phyloP scores from a whole-genome alignment of 2,329 filamentous ascomycete genomes.

The Neonectria magnoliae region DNA sequence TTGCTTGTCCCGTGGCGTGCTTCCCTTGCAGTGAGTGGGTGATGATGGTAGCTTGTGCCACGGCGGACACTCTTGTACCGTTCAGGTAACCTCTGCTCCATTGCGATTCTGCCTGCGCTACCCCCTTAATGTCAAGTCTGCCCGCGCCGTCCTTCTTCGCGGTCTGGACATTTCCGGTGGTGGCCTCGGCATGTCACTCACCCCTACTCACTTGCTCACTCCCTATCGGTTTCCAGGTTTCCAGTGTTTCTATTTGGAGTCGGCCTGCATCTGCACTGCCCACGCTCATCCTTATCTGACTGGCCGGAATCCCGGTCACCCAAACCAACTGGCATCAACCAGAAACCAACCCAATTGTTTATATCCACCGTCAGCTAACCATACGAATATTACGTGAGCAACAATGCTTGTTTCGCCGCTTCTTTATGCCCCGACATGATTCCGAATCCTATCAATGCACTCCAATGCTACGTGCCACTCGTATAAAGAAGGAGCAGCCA shows the following conservation, averaged over 20 bases:
- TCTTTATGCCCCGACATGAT: background rate
- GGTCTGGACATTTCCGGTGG: too few relatives aligned
- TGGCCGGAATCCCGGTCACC: background rate
- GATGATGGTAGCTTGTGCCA: constrained; percentile 4
- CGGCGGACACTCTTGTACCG: background rate
- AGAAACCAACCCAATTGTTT: background rate
- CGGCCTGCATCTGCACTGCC: background rate
- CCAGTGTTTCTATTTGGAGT: background rate
- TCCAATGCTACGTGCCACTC: background rate
- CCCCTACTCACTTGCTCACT: too few relatives aligned
- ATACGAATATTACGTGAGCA: constrained; percentile 4
- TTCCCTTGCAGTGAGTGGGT: background rate
- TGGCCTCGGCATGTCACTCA: background rate
- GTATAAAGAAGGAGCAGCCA: too few relatives aligned
- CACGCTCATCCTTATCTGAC: background rate
- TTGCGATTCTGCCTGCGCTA: background rate
- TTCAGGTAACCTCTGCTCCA: background rate
- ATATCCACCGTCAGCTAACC: background rate
- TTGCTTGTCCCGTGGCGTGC: constrained; percentile 2
- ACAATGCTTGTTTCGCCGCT: background rate
- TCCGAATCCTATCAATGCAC: background rate
- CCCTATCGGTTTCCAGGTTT: background rate
- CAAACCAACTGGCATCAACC: too few relatives aligned
- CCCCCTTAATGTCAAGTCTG: too few relatives aligned
- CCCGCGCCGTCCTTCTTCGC: background rate